Conservation (phyloP, 2,329 filamentous ascomycete genomes). For the Aspergillus sp. region DNA sequence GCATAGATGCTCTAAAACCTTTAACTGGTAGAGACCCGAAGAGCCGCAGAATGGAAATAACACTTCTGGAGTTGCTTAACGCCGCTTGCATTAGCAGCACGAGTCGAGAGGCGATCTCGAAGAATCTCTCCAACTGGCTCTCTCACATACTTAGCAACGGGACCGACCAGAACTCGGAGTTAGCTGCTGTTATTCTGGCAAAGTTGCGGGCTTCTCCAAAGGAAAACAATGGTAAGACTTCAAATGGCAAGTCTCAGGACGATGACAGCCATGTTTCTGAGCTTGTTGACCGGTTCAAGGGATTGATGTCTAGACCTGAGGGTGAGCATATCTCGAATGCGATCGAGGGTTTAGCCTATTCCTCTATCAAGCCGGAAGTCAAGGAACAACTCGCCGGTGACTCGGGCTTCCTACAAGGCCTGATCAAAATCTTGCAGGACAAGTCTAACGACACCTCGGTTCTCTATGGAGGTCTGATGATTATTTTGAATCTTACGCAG, state of each 20-base stretch:
- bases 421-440: conserved; percentile 55
- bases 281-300: conserved; percentile 56
- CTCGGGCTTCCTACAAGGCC: conserved; percentile 63
- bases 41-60: conserved; percentile 80
- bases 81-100: conserved; percentile 82
- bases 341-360: conserved; percentile 89
- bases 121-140: conserved; percentile 84
- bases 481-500: conserved; percentile 79
- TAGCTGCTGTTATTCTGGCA: conserved; percentile 72
- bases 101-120: conserved; percentile 80
- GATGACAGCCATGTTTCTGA: conserved; percentile 51
- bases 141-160: conserved; percentile 78
- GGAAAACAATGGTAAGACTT: conserved; percentile 23
- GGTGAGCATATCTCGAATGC: conserved; percentile 67
- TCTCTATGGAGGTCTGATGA: conserved; percentile 82
- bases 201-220: conserved; percentile 53
- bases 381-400: conserved; percentile 79
- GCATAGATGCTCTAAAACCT: conserved; percentile 72
- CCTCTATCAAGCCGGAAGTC: conserved; percentile 79
- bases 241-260: conserved; percentile 34
- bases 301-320: conserved; percentile 42
- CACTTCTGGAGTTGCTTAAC: conserved; percentile 84
- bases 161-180: conserved; percentile 51
- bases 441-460: conserved; percentile 65
- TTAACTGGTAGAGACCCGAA: conserved; percentile 79